Percentiles rank a stretch among this genome's conserved stretches.
These are phyloP conservation scores for Geosmithia putterillii DNA, from an alignment of 2,329 filamentous ascomycete genomes.

Conservation along the genomic window DNA sequence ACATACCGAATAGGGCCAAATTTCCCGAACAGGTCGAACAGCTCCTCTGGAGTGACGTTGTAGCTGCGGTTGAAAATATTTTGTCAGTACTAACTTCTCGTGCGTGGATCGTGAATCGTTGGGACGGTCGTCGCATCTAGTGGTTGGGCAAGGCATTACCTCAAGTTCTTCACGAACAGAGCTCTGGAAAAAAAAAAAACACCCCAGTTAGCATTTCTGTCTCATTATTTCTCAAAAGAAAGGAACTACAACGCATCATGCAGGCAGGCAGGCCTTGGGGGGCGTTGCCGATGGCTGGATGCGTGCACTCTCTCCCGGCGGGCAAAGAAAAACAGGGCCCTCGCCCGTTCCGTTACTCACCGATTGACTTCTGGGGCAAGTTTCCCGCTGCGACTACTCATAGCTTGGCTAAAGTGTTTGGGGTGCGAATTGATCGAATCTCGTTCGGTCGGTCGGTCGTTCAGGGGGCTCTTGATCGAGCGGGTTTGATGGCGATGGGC, in stretches of 20 bases:
- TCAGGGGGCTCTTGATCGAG: constrained; percentile 1
- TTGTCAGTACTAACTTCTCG: neutral
- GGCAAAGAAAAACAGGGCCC: constrained; percentile 1
- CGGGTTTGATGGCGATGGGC: neutral
- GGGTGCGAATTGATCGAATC: constrained; percentile 16
- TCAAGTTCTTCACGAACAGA: constrained; percentile 99
- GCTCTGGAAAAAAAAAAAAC: constrained; percentile 45
- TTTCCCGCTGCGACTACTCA: constrained; percentile 95
- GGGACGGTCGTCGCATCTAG: neutral
- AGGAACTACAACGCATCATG: neutral
- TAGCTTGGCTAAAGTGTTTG: constrained; percentile 47
- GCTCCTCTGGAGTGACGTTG: constrained; percentile 95
- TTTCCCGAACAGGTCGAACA: constrained; percentile 98
- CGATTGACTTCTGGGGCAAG: constrained; percentile 99
- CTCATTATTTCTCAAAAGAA: neutral
- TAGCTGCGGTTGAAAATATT: constrained; percentile 51
- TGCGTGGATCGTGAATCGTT: neutral
- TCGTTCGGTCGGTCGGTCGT: constrained; percentile 9
- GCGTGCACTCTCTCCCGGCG: neutral
- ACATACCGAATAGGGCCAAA: constrained; percentile 87
- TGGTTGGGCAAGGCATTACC: constrained; percentile 33
- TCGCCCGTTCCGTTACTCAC: constrained; percentile 34
- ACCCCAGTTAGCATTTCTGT: neutral
- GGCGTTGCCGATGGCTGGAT: neutral
- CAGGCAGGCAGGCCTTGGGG: neutral